Evolutionary conservation across 2,329 filamentous ascomycete genomes (phyloP).

Genomic region (Sporothrix humicola): DNA sequence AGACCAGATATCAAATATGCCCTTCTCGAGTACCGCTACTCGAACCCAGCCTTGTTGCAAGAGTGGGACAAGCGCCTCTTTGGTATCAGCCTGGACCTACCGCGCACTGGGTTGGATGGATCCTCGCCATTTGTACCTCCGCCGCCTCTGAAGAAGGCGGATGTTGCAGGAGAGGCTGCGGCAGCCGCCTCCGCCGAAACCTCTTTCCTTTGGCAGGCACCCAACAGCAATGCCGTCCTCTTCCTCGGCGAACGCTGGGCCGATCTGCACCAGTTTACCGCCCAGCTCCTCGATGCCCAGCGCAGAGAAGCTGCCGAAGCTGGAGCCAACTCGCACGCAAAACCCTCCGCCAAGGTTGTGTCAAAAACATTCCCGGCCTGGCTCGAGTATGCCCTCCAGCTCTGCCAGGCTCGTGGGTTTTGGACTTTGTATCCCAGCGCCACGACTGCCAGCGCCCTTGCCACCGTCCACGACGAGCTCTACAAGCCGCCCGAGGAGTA

Average conservation of each 20-base stretch:
- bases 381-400: conserved; percentile 77
- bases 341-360: conserved; percentile 59
- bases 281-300: conserved; percentile 59
- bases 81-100: conserved; percentile 80
- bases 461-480: conserved; percentile 79
- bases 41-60: conserved; percentile 52
- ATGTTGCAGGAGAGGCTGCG: not conserved
- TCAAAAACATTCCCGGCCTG: conserved; percentile 74
- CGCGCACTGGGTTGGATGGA: conserved; percentile 65
- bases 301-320: conserved; percentile 46
- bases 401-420: conserved; percentile 79
- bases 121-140: conserved; percentile 60
- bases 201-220: conserved; percentile 84
- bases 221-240: conserved; percentile 79
- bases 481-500: conserved; percentile 75
- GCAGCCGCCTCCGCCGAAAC: conserved; percentile 39
- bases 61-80: conserved; percentile 64
- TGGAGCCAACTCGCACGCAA: not conserved
- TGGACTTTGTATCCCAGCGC: conserved; percentile 77
- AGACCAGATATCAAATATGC: conserved; percentile 73
- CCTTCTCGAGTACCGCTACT: conserved; percentile 79
- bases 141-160: conserved; percentile 34
- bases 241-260: conserved; percentile 87
- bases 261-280: conserved; percentile 81
- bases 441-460: conserved; percentile 59